A percentile compares a stretch with the other conserved stretches of the same genome.
Conservation (phyloP, 1,284 basidiomycete species). For the Malassezia pachydermatis region DNA sequence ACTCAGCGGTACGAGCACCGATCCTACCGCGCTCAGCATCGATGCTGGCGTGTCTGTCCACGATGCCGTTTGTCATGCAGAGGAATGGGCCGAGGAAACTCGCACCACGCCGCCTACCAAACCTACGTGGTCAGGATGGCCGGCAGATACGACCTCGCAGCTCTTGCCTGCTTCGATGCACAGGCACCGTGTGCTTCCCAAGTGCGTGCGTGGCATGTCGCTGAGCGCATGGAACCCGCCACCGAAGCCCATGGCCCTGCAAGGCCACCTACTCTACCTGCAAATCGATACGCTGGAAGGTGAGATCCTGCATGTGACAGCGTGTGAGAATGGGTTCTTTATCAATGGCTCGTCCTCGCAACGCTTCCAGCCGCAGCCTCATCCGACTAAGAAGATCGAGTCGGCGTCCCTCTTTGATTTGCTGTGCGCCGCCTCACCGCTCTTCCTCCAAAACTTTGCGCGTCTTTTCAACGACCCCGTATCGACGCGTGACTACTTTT, state of each 20-base stretch:
- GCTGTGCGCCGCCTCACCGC: constrained; percentile 51
- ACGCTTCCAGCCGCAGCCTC: constrained; percentile 39
- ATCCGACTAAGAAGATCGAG: constrained; percentile 29
- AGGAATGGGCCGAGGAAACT: constrained; percentile 29
- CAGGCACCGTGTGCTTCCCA: constrained; percentile 37
- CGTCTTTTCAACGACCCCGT: constrained; percentile 46
- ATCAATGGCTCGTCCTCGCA: constrained; percentile 50
- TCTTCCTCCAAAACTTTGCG: constrained; percentile 43
- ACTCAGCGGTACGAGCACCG: constrained; percentile 49
- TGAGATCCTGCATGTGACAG: constrained; percentile 53
- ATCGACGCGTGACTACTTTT: constrained; percentile 45
- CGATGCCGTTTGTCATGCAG: constrained; percentile 51
- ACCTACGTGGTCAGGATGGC: constrained; percentile 50
- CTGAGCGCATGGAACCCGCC: constrained; percentile 57
- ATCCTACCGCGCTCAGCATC: constrained; percentile 49
- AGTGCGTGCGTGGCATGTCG: constrained; percentile 51
- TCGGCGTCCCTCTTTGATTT: constrained; percentile 54
- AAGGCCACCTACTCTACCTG: constrained; percentile 55
- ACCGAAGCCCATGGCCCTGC: constrained; percentile 53
- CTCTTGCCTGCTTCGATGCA: constrained; percentile 44
- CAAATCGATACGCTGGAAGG: constrained; percentile 54
- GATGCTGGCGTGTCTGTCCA: constrained; percentile 52
- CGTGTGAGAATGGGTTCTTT: constrained; percentile 54
- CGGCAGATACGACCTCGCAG: constrained; percentile 35
- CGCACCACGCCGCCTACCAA: constrained; percentile 20